Conservation (phyloP, 2,329 filamentous ascomycete genomes). For the Exserohilum turcica region DNA sequence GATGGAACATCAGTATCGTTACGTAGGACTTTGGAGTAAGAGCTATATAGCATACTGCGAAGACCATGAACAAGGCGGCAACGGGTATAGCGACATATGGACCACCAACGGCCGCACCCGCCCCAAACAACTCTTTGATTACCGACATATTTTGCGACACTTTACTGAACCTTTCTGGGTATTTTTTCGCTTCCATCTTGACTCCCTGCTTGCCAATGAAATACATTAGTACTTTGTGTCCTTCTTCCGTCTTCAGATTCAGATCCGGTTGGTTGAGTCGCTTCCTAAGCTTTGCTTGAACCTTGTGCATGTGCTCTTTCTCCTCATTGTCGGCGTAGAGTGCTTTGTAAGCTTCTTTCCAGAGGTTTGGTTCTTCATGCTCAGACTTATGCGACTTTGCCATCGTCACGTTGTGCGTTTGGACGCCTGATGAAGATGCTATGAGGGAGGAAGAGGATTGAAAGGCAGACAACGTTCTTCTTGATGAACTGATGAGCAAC, state of each 20-base stretch:
- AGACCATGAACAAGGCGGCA: slow-evolving; percentile 23
- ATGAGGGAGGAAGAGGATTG: background rate
- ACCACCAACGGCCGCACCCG: slow-evolving; percentile 20
- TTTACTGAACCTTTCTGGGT: slow-evolving; percentile 12
- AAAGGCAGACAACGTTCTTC: background rate
- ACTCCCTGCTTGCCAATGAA: slow-evolving; percentile 16
- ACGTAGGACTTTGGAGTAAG: background rate
- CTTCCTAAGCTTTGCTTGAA: slow-evolving; percentile 16
- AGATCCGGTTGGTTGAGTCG: slow-evolving; percentile 19
- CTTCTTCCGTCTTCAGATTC: slow-evolving; percentile 21
- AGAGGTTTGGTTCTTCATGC: slow-evolving; percentile 16
- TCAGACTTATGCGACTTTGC: background rate
- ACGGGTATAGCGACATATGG: slow-evolving; percentile 25
- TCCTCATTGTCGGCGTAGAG: slow-evolving; percentile 18
- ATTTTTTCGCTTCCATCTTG: slow-evolving; percentile 10
- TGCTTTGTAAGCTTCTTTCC: slow-evolving; percentile 23
- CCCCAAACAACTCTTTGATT: slow-evolving; percentile 20
- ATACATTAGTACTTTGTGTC: slow-evolving; percentile 14
- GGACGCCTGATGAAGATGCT: background rate
- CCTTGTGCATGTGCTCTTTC: slow-evolving; percentile 20
- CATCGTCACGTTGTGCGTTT: background rate
- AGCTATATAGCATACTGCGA: slow-evolving; percentile 17
- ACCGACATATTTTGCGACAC: slow-evolving; percentile 19
- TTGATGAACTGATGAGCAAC: background rate
- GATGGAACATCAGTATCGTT: background rate